Base-by-base conservation (phyloP, 148 eudicot genomes). In the Camellia granthamiana region DNA sequence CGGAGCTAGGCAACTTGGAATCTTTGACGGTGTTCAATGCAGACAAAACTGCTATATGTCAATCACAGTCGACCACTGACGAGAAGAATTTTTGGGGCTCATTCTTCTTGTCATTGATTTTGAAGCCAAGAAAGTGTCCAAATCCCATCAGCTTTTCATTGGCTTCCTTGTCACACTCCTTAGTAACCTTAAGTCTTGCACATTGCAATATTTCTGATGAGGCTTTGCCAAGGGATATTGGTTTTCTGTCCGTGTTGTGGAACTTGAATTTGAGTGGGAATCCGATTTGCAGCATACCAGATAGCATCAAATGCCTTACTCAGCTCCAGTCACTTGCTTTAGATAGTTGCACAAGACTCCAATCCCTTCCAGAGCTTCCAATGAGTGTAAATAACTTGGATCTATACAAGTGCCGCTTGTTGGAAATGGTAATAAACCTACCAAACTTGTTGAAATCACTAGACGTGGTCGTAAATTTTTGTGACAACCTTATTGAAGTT, bases 331-430 rank as follows among this genome's bases (percentile, higher is more conserved):
- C 19, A 21, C 52, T 71, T 4, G 0, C 2, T 1, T 71, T 71
- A 46, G 19, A 71, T 3, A 5, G n/a, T 14, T 71, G 74, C 74
- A 44, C 55, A 13, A 71, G 74, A 19, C 56, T 71, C 21, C 74
- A 43, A 14, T 71, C 74, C 16, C 54, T 71, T 44, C 74, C 74
- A 13, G 74, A 71, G 55, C 74, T 71, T 71, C 74, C 74, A 71
- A n/a, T 46, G 52, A 71, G 54, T 46, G 13, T 71, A 71, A 44
- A 16, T 16, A 8, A 71, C 7, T 38, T 44, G 56, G 21, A 19
- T 0, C 0, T 38, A 46, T 16, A 46, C 59, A 55, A 12, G 11
- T 55, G 59, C 59, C 0, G 14, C 3, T 71, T 21, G n/a, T 71
- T 71, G 74, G 2, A 13, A 71, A 5, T 44, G 2, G 13, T 71